Conservation (phyloP, 1,284 basidiomycete species). For the Sporisorium iseilematis-ciliati region DNA sequence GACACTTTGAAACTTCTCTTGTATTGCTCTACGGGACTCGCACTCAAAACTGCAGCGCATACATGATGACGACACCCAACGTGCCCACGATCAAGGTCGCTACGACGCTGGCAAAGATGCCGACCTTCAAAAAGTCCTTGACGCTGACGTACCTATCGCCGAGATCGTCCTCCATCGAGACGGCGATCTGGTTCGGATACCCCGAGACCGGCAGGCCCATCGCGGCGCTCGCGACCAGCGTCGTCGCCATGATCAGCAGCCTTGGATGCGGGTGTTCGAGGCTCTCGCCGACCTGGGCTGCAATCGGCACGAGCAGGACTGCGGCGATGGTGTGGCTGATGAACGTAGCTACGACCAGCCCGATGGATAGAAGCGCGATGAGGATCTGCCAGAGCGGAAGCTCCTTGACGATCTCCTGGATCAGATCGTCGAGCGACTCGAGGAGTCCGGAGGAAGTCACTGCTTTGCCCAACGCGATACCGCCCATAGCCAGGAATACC, state of each 20-base stretch:
- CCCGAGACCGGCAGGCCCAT: constrained; percentile 99
- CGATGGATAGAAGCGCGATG: constrained; percentile 82
- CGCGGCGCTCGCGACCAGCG: constrained; percentile 90
- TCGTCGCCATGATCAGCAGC: constrained; percentile 75
- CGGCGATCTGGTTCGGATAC: constrained; percentile 81
- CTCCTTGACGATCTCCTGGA: constrained; percentile 80
- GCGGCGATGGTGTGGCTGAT: constrained; percentile 79
- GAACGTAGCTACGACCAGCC: constrained; percentile 79
- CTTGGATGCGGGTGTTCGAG: constrained; percentile 72
- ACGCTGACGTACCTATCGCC: constrained; percentile 77
- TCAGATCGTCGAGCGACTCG: constrained; percentile 71
- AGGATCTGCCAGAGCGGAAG: constrained; percentile 84
- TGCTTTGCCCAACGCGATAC: constrained; percentile 94
- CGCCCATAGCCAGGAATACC: constrained; percentile 81
- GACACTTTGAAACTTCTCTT: too few species aligned
- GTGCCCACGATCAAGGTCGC: constrained; percentile 75
- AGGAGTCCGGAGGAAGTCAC: constrained; percentile 90
- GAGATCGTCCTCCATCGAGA: constrained; percentile 94
- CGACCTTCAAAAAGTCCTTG: constrained; percentile 89
- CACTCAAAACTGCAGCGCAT: constrained; percentile 42
- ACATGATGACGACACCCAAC: constrained; percentile 66
- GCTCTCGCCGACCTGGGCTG: constrained; percentile 85
- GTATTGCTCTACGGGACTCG: too few species aligned
- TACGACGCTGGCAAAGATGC: constrained; percentile 88
- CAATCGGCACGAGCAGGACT: constrained; percentile 94